A percentile compares a stretch with the other conserved stretches of the same genome.
These are phyloP conservation scores for Penicillium hordei DNA, from an alignment of 2,329 filamentous ascomycete genomes.

Conservation along the genomic window DNA sequence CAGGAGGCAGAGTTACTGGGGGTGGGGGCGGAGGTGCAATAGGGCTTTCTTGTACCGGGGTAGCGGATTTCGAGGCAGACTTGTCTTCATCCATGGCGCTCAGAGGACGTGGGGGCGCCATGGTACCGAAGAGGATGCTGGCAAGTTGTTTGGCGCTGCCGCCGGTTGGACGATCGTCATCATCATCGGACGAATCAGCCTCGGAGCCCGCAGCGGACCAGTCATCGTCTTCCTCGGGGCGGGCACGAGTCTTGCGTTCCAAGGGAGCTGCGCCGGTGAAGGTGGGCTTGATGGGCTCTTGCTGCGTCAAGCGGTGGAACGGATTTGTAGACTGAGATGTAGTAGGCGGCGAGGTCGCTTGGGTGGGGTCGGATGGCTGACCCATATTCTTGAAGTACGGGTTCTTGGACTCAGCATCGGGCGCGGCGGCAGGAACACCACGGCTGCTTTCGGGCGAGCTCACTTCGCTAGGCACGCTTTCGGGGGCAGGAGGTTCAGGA, in stretches of 20 bases:
- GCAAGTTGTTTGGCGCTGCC: constrained; percentile 87
- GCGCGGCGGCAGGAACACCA: constrained; percentile 53
- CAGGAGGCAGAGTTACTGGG: constrained; percentile 40
- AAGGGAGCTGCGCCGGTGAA: constrained; percentile 52
- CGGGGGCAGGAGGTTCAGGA: constrained; percentile 37
- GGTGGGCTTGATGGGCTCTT: constrained; percentile 52
- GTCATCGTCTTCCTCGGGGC: constrained; percentile 67
- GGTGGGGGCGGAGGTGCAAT: constrained; percentile 48
- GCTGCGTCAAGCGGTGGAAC: constrained; percentile 78
- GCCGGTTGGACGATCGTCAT: constrained; percentile 74
- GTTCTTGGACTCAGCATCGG: constrained; percentile 81
- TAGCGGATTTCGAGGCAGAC: constrained; percentile 48
- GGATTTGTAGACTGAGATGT: constrained; percentile 82
- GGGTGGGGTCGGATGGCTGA: constrained; percentile 58
- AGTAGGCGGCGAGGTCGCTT: constrained; percentile 45
- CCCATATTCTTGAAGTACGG: constrained; percentile 91
- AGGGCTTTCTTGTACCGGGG: constrained; percentile 46
- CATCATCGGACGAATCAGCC: constrained; percentile 68
- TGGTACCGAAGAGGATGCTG: constrained; percentile 92
- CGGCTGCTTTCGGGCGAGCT: constrained; percentile 52
- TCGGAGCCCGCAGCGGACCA: constrained; percentile 81
- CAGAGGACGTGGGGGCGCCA: constrained; percentile 87
- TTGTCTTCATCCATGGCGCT: constrained; percentile 74
- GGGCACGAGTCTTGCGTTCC: constrained; percentile 52
- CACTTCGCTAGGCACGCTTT: constrained; percentile 52